These are phyloP conservation scores for Schrenkiella parvula DNA, from an alignment of 345 rosid genomes.

Conservation along the genomic window DNA sequence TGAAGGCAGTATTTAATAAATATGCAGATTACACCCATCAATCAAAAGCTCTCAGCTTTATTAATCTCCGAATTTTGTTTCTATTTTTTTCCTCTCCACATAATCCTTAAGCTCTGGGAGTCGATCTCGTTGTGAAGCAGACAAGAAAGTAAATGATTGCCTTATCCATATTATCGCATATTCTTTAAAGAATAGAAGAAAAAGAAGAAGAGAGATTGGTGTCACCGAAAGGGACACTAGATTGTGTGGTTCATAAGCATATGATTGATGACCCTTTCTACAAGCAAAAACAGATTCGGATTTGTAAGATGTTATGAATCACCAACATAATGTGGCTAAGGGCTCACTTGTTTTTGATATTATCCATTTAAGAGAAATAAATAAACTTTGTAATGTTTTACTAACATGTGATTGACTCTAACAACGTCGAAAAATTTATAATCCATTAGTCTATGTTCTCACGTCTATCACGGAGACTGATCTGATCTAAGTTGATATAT, in stretches of 20 bases:
- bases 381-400: background rate
- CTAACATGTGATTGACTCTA: background rate
- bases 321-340: conserved; percentile 12
- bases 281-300: conserved; percentile 17
- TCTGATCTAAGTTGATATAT: background rate
- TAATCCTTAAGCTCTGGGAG: background rate
- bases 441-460: background rate
- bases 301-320: conserved; percentile 16
- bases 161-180: conserved; percentile 18
- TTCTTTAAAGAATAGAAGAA: background rate
- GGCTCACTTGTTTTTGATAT: background rate
- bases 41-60: conserved; percentile 2
- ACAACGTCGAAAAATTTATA: background rate
- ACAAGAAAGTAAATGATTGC: conserved; percentile 18
- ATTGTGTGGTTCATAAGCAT: conserved; percentile 19
- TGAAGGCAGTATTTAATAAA: conserved; percentile 36
- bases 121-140: conserved; percentile 6
- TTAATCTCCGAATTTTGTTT: conserved; percentile 2
- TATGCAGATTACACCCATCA: conserved; percentile 18
- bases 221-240: background rate
- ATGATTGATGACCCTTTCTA: conserved; percentile 15
- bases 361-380: conserved; percentile 1
- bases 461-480: background rate
- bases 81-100: background rate
- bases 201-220: background rate